Percentiles rank a stretch among this genome's conserved stretches.
These are phyloP conservation scores for Sclerotinia borealis DNA, from an alignment of 2,329 filamentous ascomycete genomes.

Conservation along the genomic window DNA sequence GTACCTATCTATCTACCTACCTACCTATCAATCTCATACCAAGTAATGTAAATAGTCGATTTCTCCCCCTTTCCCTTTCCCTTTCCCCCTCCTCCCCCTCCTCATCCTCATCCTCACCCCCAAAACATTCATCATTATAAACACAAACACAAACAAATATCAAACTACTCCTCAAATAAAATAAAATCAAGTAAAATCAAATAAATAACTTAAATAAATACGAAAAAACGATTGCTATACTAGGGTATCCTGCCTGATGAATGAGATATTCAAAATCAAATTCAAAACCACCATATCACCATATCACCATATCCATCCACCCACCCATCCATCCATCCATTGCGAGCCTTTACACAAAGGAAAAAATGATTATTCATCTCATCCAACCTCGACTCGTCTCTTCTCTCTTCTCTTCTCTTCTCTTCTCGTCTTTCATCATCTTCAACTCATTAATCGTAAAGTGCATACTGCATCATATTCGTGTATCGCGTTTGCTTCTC, in stretches of 20 bases:
- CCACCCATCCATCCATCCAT: too few relatives aligned
- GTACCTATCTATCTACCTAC: too few relatives aligned
- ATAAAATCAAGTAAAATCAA: too few relatives aligned
- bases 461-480: background rate
- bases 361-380: background rate
- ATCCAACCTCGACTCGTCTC: background rate
- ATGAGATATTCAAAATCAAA: background rate
- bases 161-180: background rate
- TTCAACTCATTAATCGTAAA: conserved; percentile 5
- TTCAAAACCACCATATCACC: background rate
- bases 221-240: background rate
- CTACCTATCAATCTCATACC: too few relatives aligned
- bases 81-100: too few relatives aligned
- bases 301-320: background rate
- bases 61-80: too few relatives aligned
- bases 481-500: background rate
- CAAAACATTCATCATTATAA: background rate
- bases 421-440: background rate
- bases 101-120: too few relatives aligned
- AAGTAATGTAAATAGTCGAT: too few relatives aligned
- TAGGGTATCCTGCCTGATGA: conserved; percentile 6
- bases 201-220: background rate
- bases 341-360: too few relatives aligned
- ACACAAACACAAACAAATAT: background rate
- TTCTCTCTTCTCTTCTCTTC: background rate